Base-by-base conservation (phyloP, 139 green algal genomes). In the Choricystis sp. region DNA sequence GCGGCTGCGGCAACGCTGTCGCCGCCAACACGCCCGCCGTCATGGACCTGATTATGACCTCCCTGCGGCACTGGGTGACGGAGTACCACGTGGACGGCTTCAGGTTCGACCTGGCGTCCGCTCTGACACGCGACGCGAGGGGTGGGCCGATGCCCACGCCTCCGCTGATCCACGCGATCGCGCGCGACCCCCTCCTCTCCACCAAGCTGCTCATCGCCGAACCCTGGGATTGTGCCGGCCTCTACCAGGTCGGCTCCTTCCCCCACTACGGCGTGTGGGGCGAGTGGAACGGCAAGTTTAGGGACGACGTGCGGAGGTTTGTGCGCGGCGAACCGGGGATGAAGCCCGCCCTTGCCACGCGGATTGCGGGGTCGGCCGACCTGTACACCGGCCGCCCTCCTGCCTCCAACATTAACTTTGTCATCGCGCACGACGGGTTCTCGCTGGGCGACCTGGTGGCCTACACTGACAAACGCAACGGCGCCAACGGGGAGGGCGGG, bases 1-100 rank as follows among this genome's bases (percentile, higher is more conserved):
- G 65, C 25, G 89, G 89, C 49, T 94, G 86, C 68, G 89, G 89
- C 68, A 94, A 96, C 78, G 94, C 89, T 0, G 74, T 94, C 48
- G 91, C 84, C 70, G 86, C 72, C 70, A 95, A 95, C 77, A 70
- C 92, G 72, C 88, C 86, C 1, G 65, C 81, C n/a, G 72, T 69
- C 3, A 70, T 68, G 62, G 71, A 86, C 57, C 70, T 94, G 19
- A 92, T 96, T 72, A 71, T 96, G 0, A 84, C 91, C 70, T 85
- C 67, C 19, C 77, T 94, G 62, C 73, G 80, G 58, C 48, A 59
- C 56, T 95, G 77, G 75, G 84, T 88, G 58, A 71, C 83, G 67
- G 88, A 95, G 78, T 94, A 86, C 67, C 86, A 94, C 65, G 86
- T 96, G 61, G 89, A 96, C 70, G 89, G 89, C 14, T 96, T 96